These are phyloP conservation scores for Xylaria nigripes DNA, from an alignment of 495 filamentous ascomycete genomes.

Conservation along the genomic window DNA sequence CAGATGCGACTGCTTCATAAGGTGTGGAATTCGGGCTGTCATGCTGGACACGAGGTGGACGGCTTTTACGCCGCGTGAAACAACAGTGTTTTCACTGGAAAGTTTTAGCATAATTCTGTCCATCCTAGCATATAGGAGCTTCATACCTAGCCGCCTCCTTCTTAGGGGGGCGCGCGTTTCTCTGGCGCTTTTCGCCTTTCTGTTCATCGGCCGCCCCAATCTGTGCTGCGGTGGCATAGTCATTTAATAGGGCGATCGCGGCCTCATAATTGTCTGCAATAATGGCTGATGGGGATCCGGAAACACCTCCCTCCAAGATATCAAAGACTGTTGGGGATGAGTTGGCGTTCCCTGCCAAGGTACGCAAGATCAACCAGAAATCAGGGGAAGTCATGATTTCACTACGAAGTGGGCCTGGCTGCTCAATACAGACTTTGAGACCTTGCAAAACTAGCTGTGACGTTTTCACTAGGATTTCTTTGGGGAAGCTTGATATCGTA, in stretches of 20 bases:
- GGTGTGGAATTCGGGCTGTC: slow-evolving; percentile 67
- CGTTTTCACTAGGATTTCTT: slow-evolving; percentile 65
- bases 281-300: slow-evolving; percentile 59
- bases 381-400: slow-evolving; percentile 95
- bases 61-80: slow-evolving; percentile 70
- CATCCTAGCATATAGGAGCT: neutral
- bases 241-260: slow-evolving; percentile 71
- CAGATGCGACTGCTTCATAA: slow-evolving; percentile 89
- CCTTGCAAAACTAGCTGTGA: slow-evolving; percentile 69
- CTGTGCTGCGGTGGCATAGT: slow-evolving; percentile 79
- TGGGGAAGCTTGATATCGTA: slow-evolving; percentile 77
- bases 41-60: slow-evolving; percentile 72
- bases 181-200: slow-evolving; percentile 58
- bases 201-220: slow-evolving; percentile 75
- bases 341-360: slow-evolving; percentile 57
- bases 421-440: slow-evolving; percentile 66
- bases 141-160: slow-evolving; percentile 52
- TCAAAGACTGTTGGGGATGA: slow-evolving; percentile 73
- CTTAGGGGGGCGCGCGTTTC: slow-evolving; percentile 41
- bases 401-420: slow-evolving; percentile 67
- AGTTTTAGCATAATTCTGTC: slow-evolving; percentile 13
- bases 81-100: slow-evolving; percentile 58
- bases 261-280: slow-evolving; percentile 94
- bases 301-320: slow-evolving; percentile 66
- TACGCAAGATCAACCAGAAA: slow-evolving; percentile 88